These are phyloP conservation scores for Porogramme epimiltina DNA, from an alignment of 1,284 basidiomycete species.

Conservation along the genomic window DNA sequence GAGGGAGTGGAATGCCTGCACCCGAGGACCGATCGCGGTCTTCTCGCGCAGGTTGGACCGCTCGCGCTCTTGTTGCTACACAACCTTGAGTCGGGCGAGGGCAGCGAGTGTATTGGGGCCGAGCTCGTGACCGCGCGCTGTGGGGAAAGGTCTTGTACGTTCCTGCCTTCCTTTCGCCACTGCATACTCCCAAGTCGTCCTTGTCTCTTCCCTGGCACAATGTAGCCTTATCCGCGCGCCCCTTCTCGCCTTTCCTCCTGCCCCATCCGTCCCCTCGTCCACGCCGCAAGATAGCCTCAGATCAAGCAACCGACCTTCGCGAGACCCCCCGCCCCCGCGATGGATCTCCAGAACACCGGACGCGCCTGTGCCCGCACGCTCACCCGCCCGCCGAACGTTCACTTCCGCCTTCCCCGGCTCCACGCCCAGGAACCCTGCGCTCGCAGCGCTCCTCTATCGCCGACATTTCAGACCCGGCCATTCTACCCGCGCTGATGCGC, in stretches of 20 bases:
- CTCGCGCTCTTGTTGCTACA: conserved; percentile 13
- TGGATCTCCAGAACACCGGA: no score
- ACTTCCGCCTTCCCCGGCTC: conserved; percentile 7
- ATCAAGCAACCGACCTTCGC: conserved; percentile 12
- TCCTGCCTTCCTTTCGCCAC: conserved; percentile 13
- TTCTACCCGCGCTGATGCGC: conserved; percentile 19
- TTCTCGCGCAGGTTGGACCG: no score
- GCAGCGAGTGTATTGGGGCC: conserved; percentile 3
- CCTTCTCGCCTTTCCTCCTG: conserved; percentile 11
- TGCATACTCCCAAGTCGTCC: neutral
- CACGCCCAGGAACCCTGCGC: conserved; percentile 13
- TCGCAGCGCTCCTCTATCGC: conserved; percentile 4
- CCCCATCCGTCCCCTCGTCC: neutral
- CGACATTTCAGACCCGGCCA: conserved; percentile 14
- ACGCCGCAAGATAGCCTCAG: neutral
- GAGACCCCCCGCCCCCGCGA: no score
- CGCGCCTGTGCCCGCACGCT: no score
- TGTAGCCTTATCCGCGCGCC: conserved; percentile 12
- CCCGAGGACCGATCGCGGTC: conserved; percentile 1
- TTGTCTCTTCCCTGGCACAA: conserved; percentile 18
- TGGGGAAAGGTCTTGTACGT: conserved; percentile 7
- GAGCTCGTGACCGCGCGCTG: neutral
- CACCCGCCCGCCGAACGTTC: no score
- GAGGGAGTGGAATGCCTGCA: neutral
- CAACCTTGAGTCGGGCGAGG: conserved; percentile 7